Evolutionary conservation across 129 eudicot genomes (phyloP).

Genomic region (Silybum marianum): DNA sequence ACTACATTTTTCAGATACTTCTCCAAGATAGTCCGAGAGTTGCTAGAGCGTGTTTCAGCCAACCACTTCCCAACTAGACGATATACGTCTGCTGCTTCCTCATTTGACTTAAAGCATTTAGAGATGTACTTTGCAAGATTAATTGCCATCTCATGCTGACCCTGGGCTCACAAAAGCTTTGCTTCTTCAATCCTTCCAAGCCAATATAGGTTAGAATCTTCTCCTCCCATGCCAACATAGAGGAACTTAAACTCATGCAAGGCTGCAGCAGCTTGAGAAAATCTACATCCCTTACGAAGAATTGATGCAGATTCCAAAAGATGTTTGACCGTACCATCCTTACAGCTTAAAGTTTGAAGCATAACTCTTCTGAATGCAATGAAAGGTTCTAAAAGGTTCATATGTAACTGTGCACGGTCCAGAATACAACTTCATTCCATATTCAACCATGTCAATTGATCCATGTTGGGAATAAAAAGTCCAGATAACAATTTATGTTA

Average conservation of each 20-base stretch:
- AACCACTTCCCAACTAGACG: conserved; percentile 98
- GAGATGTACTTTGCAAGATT: conserved; percentile 87
- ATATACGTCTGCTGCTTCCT: conserved; percentile 76
- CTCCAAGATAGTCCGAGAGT: conserved; percentile 90
- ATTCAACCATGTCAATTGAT: conserved; percentile 78
- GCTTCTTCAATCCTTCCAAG: conserved; percentile 98
- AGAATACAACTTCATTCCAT: conserved; percentile 69
- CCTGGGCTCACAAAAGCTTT: conserved; percentile 93
- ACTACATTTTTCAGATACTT: conserved; percentile 93
- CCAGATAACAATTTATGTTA: conserved; percentile 43
- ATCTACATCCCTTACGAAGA: conserved; percentile 91
- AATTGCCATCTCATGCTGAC: conserved; percentile 95
- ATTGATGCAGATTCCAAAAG: conserved; percentile 83
- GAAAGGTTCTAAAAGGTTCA: conserved; percentile 92
- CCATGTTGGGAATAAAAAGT: conserved; percentile 65
- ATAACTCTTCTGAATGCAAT: conserved; percentile 88
- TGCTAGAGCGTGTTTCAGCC: conserved; percentile 98
- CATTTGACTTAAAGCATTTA: conserved; percentile 49
- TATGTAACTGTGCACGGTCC: conserved; percentile 77
- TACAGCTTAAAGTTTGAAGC: conserved; percentile 76
- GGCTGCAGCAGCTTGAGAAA: conserved; percentile 96
- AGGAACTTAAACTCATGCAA: conserved; percentile 81
- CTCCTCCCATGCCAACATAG: conserved; percentile 62
- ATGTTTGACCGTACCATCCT: conserved; percentile 66
- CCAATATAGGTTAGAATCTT: conserved; percentile 71